Evolutionary conservation across 2,329 filamentous ascomycete genomes (phyloP).

Genomic region (Leptographium flavum): DNA sequence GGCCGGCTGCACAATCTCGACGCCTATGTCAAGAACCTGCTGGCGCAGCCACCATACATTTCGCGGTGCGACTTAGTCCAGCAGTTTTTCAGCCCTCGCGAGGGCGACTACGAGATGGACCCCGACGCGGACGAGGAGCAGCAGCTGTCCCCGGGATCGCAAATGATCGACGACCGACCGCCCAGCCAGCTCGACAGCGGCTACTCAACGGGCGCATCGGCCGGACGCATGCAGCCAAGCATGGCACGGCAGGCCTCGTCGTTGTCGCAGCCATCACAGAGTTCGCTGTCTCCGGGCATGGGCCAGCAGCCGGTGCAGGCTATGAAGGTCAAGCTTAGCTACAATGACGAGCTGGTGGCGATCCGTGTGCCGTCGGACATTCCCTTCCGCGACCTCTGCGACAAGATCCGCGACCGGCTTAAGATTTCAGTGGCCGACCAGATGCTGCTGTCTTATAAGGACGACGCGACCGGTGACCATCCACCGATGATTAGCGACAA

Average conservation of each 20-base stretch:
- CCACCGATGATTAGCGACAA: conserved; percentile 63
- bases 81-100: conserved; percentile 78
- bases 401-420: conserved; percentile 73
- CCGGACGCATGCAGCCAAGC: conserved; percentile 32
- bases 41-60: conserved; percentile 74
- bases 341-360: conserved; percentile 80
- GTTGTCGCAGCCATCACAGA: conserved; percentile 38
- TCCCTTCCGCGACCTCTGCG: conserved; percentile 60
- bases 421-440: conserved; percentile 57
- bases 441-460: conserved; percentile 71
- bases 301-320: conserved; percentile 33
- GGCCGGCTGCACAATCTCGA: conserved; percentile 85
- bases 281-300: conserved; percentile 37
- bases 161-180: not conserved
- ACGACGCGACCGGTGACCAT: conserved; percentile 64
- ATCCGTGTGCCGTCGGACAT: conserved; percentile 79
- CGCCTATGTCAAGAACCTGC: conserved; percentile 84
- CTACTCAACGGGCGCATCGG: conserved; percentile 14
- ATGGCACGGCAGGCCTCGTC: conserved; percentile 31
- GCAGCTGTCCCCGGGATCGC: conserved; percentile 30
- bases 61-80: conserved; percentile 71
- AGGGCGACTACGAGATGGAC: conserved; percentile 93
- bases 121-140: conserved; percentile 43
- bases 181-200: conserved; percentile 41
- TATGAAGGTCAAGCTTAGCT: conserved; percentile 93